phyloP scores from a whole-genome alignment of 2,329 filamentous ascomycete species.

The Torrubiella hemipterigena region DNA sequence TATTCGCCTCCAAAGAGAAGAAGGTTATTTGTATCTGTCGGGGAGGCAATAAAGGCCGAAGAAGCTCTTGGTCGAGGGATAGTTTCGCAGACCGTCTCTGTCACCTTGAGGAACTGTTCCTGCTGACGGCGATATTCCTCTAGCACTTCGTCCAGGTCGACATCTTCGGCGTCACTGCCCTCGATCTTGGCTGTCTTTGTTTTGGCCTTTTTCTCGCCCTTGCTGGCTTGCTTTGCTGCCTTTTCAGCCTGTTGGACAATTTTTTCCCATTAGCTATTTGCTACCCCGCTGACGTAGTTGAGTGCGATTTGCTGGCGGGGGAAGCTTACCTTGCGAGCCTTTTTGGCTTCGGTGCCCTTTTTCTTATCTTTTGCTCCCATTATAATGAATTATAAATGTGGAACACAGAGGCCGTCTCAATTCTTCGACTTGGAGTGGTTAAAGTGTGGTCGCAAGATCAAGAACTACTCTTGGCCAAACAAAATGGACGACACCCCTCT shows the following conservation, averaged over 20 bases:
- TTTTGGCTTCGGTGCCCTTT: conserved; percentile 34
- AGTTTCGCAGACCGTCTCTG: conserved; percentile 58
- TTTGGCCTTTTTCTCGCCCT: conserved; percentile 77
- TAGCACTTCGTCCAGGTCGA: conserved; percentile 85
- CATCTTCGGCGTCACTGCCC: conserved; percentile 82
- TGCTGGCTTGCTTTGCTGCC: conserved; percentile 73
- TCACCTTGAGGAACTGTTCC: conserved; percentile 88
- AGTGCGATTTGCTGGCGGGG: conserved; percentile 8
- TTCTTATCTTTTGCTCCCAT: conserved; percentile 37
- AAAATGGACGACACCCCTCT: too few relatives aligned
- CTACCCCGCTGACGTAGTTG: conserved; percentile 1
- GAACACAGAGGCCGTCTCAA: too few relatives aligned
- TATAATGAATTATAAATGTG: too few relatives aligned
- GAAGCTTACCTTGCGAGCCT: conserved; percentile 32
- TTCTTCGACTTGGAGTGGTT: too few relatives aligned
- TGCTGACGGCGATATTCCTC: conserved; percentile 89
- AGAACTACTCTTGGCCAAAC: too few relatives aligned
- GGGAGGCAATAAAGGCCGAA: conserved; percentile 72
- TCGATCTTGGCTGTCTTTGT: conserved; percentile 56
- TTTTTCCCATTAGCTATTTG: conserved; percentile 3
- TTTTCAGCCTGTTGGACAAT: conserved; percentile 38
- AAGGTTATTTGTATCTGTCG: conserved; percentile 75
- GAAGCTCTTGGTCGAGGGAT: conserved; percentile 72
- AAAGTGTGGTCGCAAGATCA: too few relatives aligned
- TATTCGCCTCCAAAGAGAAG: conserved; percentile 92